Conservation (phyloP, 2,329 filamentous ascomycete species). For the Herpotrichia juniperi region DNA sequence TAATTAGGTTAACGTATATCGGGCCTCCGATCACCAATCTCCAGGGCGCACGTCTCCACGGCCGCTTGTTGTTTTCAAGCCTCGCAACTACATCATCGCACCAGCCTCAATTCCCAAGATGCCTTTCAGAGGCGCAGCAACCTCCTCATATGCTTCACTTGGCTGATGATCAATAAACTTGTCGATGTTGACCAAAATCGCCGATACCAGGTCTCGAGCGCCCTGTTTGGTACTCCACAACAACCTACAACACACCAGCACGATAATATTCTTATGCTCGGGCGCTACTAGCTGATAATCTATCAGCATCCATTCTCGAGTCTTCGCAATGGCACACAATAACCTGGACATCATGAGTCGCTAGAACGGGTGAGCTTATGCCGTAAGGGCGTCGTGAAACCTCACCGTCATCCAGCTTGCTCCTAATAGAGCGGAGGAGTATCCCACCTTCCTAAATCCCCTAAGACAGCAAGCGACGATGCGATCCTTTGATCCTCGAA, state of each 20-base stretch:
- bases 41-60: background rate
- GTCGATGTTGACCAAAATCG: background rate
- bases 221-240: background rate
- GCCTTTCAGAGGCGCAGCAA: background rate
- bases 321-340: background rate
- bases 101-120: background rate
- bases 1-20: background rate
- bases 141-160: background rate
- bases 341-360: background rate
- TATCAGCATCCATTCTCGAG: background rate
- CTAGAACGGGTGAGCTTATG: background rate
- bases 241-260: background rate
- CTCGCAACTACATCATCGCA: background rate
- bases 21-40: slow-evolving; percentile 3
- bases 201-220: background rate
- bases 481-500: background rate
- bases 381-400: slow-evolving; percentile 2
- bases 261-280: background rate
- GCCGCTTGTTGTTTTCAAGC: background rate
- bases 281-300: background rate
- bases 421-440: background rate
- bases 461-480: background rate
- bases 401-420: background rate
- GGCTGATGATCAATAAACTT: background rate
- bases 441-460: background rate